phyloP scores from a whole-genome alignment of 495 filamentous ascomycete genomes.

The Lasiosphaeria ovina region DNA sequence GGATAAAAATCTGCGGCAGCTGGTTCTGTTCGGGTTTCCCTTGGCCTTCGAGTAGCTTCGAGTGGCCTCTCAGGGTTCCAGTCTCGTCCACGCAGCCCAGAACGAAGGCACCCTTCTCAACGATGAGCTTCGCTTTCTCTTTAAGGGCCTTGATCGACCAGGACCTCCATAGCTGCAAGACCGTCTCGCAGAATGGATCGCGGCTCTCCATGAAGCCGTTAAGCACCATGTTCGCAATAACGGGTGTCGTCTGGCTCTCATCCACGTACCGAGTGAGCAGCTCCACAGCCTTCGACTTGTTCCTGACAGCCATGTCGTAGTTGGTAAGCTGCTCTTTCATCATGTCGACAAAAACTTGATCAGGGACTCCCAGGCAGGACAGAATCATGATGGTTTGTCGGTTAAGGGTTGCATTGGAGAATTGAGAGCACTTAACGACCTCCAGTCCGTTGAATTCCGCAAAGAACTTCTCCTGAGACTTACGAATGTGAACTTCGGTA shows the following conservation, averaged over 20 bases:
- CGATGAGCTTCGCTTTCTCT: conserved; percentile 83
- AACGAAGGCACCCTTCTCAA: conserved; percentile 81
- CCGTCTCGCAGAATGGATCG: conserved; percentile 79
- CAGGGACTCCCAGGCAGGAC: conserved; percentile 69
- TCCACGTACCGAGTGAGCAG: conserved; percentile 76
- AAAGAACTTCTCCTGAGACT: conserved; percentile 86
- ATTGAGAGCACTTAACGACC: conserved; percentile 76
- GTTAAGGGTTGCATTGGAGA: conserved; percentile 75
- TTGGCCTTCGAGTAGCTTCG: conserved; percentile 19
- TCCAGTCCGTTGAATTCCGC: conserved; percentile 70
- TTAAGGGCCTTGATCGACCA: conserved; percentile 86
- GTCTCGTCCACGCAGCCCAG: conserved; percentile 91
- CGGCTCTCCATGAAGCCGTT: conserved; percentile 71
- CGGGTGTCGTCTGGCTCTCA: conserved; percentile 75
- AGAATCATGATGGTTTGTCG: conserved; percentile 85
- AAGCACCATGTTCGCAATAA: conserved; percentile 68
- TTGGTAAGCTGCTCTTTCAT: conserved; percentile 60
- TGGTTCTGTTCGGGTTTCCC: conserved; percentile 39
- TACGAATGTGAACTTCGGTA: conserved; percentile 69
- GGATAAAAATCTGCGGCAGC: conserved; percentile 86
- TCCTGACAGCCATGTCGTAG: conserved; percentile 65
- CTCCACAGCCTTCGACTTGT: conserved; percentile 59
- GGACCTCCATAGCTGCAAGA: conserved; percentile 72
- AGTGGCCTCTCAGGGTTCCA: conserved; percentile 66
- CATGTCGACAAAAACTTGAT: conserved; percentile 64